Percentiles rank a stretch among this genome's conserved stretches.
phyloP scores from a whole-genome alignment of 257 asterid species.

The Cinchona pubescens region DNA sequence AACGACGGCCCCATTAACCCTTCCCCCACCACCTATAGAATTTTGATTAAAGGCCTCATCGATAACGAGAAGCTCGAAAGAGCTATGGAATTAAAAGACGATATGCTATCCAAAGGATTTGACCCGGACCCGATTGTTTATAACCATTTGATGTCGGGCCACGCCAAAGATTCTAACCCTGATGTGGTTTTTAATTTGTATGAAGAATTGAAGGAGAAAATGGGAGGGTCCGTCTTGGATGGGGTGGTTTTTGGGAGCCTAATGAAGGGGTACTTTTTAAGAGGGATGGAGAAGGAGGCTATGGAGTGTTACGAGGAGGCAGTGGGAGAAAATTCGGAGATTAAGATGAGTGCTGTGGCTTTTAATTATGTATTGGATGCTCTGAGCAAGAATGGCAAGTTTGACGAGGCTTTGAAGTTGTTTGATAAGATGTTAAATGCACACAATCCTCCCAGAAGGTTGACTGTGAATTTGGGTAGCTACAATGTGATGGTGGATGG shows the following conservation, averaged over 20 bases:
- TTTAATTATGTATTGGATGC: constrained; percentile 76
- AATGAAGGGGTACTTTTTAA: constrained; percentile 87
- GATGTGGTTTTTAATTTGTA: constrained; percentile 65
- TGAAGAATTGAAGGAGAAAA: constrained; percentile 77
- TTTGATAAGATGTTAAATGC: constrained; percentile 76
- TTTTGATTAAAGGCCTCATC: constrained; percentile 67
- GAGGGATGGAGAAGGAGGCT: constrained; percentile 78
- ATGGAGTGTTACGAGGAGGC: constrained; percentile 68
- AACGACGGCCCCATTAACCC: constrained; percentile 72
- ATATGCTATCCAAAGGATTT: constrained; percentile 60
- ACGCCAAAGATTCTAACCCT: constrained; percentile 47
- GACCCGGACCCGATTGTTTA: constrained; percentile 59
- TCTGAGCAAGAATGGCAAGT: constrained; percentile 73
- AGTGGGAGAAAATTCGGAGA: constrained; percentile 44
- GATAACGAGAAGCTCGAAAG: constrained; percentile 58
- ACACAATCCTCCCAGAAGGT: constrained; percentile 71
- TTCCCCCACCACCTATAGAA: constrained; percentile 67
- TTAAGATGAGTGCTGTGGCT: constrained; percentile 68
- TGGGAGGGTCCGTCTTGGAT: constrained; percentile 55
- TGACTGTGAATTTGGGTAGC: constrained; percentile 83
- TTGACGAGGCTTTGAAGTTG: constrained; percentile 71
- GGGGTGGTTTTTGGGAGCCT: constrained; percentile 80
- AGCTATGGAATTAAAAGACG: constrained; percentile 67
- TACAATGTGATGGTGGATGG: constrained; percentile 81
- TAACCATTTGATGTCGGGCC: constrained; percentile 71